Base-by-base conservation (phyloP, 768 basidiomycete genomes). In the Suillus subaureus region DNA sequence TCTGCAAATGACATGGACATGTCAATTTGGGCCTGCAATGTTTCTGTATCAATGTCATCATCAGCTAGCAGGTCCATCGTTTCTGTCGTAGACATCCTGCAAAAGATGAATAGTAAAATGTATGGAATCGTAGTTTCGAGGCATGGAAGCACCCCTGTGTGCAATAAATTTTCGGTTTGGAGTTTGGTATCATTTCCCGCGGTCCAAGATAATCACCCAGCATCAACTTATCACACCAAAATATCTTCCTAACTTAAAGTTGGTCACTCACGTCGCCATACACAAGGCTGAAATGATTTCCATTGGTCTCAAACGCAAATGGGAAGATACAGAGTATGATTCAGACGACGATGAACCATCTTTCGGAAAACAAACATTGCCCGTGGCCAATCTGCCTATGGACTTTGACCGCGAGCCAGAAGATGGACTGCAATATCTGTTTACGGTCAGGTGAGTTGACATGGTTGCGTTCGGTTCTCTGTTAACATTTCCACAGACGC, bases 21-120 rank as follows among this genome's bases (percentile, higher is more conserved):
- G 75, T 94, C 90, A 61, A 93, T 87, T 77, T 90, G 90, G n/a
- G 92, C 91, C 75, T 93, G 92, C 47, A 94, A 80, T 40, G 84
- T 79, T 71, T 91, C 89, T 58, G 81, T 69, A 72, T 92, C 89
- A 54, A 92, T 81, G 47, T 84, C 83, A 64, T 89, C 85, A 68
- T 88, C 84, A n/a, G 70, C 66, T 62, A 70, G 70, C 23, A 64
- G 64, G 6, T 68, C 73, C 77, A 78, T 77, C 37, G 37, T 54
- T 42, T 42, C 13, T 49, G 43, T 54, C 15, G 42, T 64, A 61
- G 47, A 40, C 64, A 84, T 78, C 37, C 43, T 42, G 28, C 62
- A 56, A 57, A 26, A 64, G 45, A 52, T 33, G 28, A 16, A 62
- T n/a, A 52, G 37, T 66, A 15, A 67, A 31, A 37, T 58, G 47